Percentiles rank a stretch among this genome's conserved stretches.
These are phyloP conservation scores for Scedosporium dehoogii DNA, from an alignment of 2,329 filamentous ascomycete genomes.

Conservation along the genomic window DNA sequence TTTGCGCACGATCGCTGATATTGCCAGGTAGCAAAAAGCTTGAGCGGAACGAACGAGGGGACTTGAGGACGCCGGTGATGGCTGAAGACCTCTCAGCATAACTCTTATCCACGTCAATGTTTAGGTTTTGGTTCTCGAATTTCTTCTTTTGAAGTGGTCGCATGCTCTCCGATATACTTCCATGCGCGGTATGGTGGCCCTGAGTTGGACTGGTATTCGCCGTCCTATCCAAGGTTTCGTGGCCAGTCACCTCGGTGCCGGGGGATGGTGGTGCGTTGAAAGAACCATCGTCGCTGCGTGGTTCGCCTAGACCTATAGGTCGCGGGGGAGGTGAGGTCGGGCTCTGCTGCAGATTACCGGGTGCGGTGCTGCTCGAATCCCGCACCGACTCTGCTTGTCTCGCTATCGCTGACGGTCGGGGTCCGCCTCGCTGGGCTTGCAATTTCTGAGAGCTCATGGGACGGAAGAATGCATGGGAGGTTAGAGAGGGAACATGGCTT, in stretches of 20 bases:
- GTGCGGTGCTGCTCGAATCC: background rate
- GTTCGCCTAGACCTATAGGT: slow-evolving; percentile 5
- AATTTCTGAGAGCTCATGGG: slow-evolving; percentile 95
- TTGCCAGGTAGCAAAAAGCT: slow-evolving; percentile 58
- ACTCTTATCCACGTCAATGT: slow-evolving; percentile 49
- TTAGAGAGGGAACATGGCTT: slow-evolving; percentile 82
- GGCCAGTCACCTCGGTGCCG: slow-evolving; percentile 72
- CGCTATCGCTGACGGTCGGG: slow-evolving; percentile 5
- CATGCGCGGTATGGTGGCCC: slow-evolving; percentile 37
- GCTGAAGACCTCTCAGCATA: slow-evolving; percentile 37
- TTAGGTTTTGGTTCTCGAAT: slow-evolving; percentile 33
- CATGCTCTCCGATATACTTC: slow-evolving; percentile 67
- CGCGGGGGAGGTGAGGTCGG: background rate
- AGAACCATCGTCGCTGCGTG: slow-evolving; percentile 35
- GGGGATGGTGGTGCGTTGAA: slow-evolving; percentile 58
- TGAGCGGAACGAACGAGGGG: slow-evolving; percentile 66
- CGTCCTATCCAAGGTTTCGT: slow-evolving; percentile 60
- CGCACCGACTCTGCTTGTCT: slow-evolving; percentile 7
- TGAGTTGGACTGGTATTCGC: slow-evolving; percentile 65
- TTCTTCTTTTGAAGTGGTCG: slow-evolving; percentile 56
- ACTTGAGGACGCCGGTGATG: slow-evolving; percentile 53
- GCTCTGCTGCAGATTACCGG: slow-evolving; percentile 1
- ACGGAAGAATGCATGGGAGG: slow-evolving; percentile 84
- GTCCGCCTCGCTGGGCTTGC: slow-evolving; percentile 58
- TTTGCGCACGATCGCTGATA: slow-evolving; percentile 33